phyloP scores from a whole-genome alignment of 2,329 filamentous ascomycete genomes.

The Zasmidium angulare region DNA sequence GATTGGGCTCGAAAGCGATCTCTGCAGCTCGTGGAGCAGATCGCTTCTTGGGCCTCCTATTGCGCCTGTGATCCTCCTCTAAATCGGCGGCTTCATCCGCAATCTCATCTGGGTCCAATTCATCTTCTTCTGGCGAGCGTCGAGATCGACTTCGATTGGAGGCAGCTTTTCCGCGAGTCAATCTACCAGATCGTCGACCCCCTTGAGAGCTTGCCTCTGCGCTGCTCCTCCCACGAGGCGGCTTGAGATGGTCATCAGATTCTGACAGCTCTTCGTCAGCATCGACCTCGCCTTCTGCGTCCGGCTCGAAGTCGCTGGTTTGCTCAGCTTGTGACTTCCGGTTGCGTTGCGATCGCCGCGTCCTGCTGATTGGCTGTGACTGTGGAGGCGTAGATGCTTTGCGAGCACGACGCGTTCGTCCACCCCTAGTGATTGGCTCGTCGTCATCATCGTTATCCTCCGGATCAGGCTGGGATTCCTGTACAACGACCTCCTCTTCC shows the following conservation, averaged over 20 bases:
- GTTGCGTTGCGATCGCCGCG: constrained; percentile 43
- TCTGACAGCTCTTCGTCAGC: constrained; percentile 54
- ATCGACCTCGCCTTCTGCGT: constrained; percentile 56
- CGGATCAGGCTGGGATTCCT: constrained; percentile 40
- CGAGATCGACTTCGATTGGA: constrained; percentile 44
- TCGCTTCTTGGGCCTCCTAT: constrained; percentile 34
- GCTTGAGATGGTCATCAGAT: constrained; percentile 44
- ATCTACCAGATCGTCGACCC: constrained; percentile 53
- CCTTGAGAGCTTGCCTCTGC: constrained; percentile 39
- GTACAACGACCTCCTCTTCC: constrained; percentile 44
- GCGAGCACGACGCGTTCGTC: constrained; percentile 38
- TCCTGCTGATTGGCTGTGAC: constrained; percentile 35
- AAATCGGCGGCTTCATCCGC: constrained; percentile 61
- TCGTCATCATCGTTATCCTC: constrained; percentile 61
- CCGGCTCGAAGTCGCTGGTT: constrained; percentile 64
- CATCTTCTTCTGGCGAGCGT: constrained; percentile 50
- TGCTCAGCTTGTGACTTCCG: constrained; percentile 51
- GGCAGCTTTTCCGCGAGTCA: constrained; percentile 47
- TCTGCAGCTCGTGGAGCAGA: constrained; percentile 23
- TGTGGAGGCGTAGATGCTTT: constrained; percentile 32
- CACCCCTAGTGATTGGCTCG: constrained; percentile 48
- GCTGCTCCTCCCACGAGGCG: constrained; percentile 47
- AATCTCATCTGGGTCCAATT: constrained; percentile 47
- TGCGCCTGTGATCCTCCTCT: constrained; percentile 49
- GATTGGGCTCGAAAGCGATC: constrained; percentile 46